Base-by-base conservation (phyloP, 495 filamentous ascomycete genomes). In the Choiromyces venosus region DNA sequence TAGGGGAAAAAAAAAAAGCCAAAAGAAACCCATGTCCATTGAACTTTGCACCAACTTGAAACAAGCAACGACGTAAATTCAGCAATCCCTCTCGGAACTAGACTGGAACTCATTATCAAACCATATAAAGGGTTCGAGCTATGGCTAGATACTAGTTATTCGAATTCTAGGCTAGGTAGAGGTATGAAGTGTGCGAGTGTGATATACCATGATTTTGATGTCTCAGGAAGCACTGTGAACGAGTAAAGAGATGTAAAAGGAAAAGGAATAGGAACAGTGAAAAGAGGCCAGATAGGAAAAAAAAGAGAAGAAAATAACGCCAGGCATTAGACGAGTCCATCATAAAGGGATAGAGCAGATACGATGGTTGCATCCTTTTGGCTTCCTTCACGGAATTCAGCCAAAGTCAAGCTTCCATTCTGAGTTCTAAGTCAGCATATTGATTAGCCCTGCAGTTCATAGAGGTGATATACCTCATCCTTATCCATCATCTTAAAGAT, bases 401-500 rank as follows among this genome's bases (percentile, higher is more conserved):
- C 89, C 87, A 97, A 92, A 29, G 80, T 81, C 68, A 81, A 71
- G 68, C 76, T 77, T 74, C 80, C 80, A 33, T 81, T 79, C 80
- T 81, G 61, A 66, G 46, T 14, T 68, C 29, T 19, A 10, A 12
- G 69, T 67, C 36, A 46, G 38, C 36, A 71, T 38, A 74, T 39
- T 29, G 46, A 37, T 39, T 37, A 36, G 36, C 35, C 14, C 19
- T 37, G 19, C n/a, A 42, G 21, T 21, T 16, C 36, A 83, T 95
- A 91, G 69, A 97, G 84, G 81, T 90, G 93, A 73, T 94, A 91
- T 80, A 98, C 97, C 85, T 99, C 94, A 82, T 99, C 95, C 86
- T 99, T 99, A 85, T 99, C 95, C 95, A 99, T 99, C 95, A 98
- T 97, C 78, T 91, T 89, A 85, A 99, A 99, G 83, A 99, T 99